These are phyloP conservation scores for Neodidymelliopsis sp. DNA, from an alignment of 2,329 filamentous ascomycete species.

Conservation along the genomic window DNA sequence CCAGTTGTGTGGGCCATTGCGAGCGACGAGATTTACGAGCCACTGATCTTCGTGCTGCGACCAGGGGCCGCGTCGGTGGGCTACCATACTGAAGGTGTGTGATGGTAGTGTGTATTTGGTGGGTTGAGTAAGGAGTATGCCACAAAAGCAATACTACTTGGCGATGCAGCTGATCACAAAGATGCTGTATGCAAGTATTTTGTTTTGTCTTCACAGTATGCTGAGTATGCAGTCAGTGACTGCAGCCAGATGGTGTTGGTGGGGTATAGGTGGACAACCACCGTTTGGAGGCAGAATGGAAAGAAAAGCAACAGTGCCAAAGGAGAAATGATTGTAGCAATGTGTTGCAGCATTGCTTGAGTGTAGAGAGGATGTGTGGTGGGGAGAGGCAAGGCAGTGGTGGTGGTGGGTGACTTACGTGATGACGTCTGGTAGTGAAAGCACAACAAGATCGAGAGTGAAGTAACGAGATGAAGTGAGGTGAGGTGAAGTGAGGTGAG, in stretches of 20 bases:
- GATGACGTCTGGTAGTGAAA: conserved; percentile 8
- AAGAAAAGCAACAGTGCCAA: not conserved
- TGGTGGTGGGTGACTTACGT: conserved; percentile 11
- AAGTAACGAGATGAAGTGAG: not conserved
- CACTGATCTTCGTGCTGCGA: conserved; percentile 76
- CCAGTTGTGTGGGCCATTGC: conserved; percentile 85
- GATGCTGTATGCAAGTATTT: not conserved
- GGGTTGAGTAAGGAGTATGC: conserved; percentile 8
- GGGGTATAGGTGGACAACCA: not conserved
- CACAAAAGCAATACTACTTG: conserved; percentile 5
- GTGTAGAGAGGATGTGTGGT: not conserved
- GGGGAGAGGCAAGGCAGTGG: not conserved
- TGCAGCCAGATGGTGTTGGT: not conserved
- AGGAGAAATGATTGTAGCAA: not conserved
- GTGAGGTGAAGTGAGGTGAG: conserved; percentile 16
- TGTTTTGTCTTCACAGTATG: not conserved
- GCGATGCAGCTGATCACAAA: not conserved
- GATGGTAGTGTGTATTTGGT: conserved; percentile 1
- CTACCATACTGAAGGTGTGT: conserved; percentile 49
- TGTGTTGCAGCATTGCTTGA: not conserved
- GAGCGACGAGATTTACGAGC: conserved; percentile 73
- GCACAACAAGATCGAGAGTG: conserved; percentile 1
- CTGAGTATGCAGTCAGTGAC: conserved; percentile 8
- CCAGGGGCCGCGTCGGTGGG: conserved; percentile 82
- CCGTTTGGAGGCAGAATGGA: not conserved